These are phyloP conservation scores for Acanthamoeba royreba DNA, from an alignment of 208 protist genomes.

Conservation along the genomic window DNA sequence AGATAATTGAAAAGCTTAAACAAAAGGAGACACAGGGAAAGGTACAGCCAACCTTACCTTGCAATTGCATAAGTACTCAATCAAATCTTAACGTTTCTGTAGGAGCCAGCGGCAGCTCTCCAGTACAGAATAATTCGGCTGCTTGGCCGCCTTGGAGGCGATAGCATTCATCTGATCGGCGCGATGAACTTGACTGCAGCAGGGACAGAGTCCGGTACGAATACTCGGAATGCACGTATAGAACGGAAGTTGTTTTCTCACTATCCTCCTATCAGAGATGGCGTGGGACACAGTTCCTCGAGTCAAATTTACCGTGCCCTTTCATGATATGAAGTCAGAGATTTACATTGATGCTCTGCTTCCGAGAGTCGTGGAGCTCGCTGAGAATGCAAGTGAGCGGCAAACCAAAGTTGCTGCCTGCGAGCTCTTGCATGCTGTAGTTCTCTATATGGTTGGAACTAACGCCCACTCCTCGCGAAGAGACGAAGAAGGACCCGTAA, in stretches of 20 bases:
- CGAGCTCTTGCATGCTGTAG: conserved; percentile 86
- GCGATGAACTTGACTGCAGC: not conserved
- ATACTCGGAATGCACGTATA: not conserved
- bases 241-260: not conserved
- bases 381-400: conserved; percentile 72
- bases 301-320: conserved; percentile 50
- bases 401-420: conserved; percentile 82
- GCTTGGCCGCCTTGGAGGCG: conserved; percentile 68
- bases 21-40: not conserved
- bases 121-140: conserved; percentile 71
- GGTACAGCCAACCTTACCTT: not conserved
- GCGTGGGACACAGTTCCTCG: conserved; percentile 66
- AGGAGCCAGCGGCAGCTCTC: conserved; percentile 36
- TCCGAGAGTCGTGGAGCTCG: conserved; percentile 77
- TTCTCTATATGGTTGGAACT: conserved; percentile 80
- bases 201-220: not conserved
- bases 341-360: conserved; percentile 81
- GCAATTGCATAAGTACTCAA: not conserved
- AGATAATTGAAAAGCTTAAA: not conserved
- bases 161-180: conserved; percentile 55
- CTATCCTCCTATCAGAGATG: conserved; percentile 1
- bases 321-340: conserved; percentile 50
- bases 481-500: not conserved
- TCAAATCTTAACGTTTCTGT: conserved; percentile 50
- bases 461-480: conserved; percentile 55